phyloP scores from a whole-genome alignment of 257 asterid species.

The Hygrophila difformis region DNA sequence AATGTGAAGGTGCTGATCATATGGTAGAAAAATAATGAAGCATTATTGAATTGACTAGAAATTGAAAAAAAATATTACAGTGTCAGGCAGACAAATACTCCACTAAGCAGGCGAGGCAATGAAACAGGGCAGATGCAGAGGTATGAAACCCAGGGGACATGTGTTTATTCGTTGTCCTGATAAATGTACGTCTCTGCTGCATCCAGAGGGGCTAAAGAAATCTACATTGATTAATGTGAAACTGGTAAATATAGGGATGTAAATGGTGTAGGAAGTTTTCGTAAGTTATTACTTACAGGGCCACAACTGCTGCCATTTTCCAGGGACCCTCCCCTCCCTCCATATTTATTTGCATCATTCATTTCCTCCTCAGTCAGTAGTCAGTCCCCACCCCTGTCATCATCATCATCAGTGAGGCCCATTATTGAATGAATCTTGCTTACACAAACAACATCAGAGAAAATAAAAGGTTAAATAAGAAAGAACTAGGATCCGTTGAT shows the following conservation, averaged over 20 bases:
- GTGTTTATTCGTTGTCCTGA: too few relatives aligned
- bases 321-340: slow-evolving; percentile 1
- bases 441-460: neutral
- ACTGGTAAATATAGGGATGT: slow-evolving; percentile 11
- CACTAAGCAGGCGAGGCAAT: too few relatives aligned
- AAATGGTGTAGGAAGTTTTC: slow-evolving; percentile 19
- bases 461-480: neutral
- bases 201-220: too few relatives aligned
- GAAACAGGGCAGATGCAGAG: too few relatives aligned
- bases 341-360: slow-evolving; percentile 1
- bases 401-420: neutral
- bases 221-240: too few relatives aligned
- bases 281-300: slow-evolving; percentile 7
- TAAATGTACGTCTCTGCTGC: too few relatives aligned
- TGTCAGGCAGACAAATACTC: too few relatives aligned
- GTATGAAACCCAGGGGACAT: too few relatives aligned
- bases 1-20: too few relatives aligned
- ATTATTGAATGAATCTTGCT: neutral
- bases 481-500: neutral
- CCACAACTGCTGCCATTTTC: slow-evolving; percentile 41
- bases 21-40: too few relatives aligned
- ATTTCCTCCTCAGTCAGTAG: slow-evolving; percentile 3
- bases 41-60: too few relatives aligned
- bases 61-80: too few relatives aligned
- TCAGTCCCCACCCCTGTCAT: slow-evolving; percentile 10